A percentile compares a stretch with the other conserved stretches of the same genome.
Conservation (phyloP, 192 early-diverging fungal genomes). For the Coemansia guatemalensis region DNA sequence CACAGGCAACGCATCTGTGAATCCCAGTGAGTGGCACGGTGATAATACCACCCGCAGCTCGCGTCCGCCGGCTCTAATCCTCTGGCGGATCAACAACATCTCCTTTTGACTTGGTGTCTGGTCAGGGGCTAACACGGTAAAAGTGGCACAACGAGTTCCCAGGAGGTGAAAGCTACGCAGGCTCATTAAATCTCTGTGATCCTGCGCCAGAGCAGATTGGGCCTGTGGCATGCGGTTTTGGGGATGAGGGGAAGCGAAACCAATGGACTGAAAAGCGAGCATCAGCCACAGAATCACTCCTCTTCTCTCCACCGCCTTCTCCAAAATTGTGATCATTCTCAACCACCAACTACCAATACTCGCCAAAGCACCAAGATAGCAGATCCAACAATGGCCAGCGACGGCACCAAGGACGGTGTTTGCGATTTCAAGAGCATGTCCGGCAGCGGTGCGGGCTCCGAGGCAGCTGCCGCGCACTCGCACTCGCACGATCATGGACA, state of each 20-base stretch:
- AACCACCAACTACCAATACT: not conserved
- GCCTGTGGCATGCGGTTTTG: no score
- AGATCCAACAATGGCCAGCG: slow-evolving; percentile 5
- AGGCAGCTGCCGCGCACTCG: slow-evolving; percentile 11
- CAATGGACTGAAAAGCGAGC: no score
- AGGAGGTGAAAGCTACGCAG: no score
- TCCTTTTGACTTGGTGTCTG: not conserved
- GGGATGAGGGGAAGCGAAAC: no score
- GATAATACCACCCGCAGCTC: slow-evolving; percentile 1
- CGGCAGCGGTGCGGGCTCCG: slow-evolving; percentile 5
- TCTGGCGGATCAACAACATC: slow-evolving; percentile 10
- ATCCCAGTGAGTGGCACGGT: slow-evolving; percentile 6
- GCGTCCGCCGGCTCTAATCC: slow-evolving; percentile 10
- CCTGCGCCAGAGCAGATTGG: no score
- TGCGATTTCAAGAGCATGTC: slow-evolving; percentile 42
- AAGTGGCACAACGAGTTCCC: no score
- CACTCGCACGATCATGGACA: slow-evolving; percentile 29
- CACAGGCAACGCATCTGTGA: not conserved
- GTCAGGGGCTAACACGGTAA: no score
- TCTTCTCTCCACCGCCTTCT: no score
- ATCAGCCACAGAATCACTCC: no score
- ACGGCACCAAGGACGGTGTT: slow-evolving; percentile 12
- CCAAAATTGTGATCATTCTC: no score
- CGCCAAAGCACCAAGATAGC: not conserved
- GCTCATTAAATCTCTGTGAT: no score